Conservation (phyloP, 2,329 filamentous ascomycete genomes). For the Fonsecaea monophora region DNA sequence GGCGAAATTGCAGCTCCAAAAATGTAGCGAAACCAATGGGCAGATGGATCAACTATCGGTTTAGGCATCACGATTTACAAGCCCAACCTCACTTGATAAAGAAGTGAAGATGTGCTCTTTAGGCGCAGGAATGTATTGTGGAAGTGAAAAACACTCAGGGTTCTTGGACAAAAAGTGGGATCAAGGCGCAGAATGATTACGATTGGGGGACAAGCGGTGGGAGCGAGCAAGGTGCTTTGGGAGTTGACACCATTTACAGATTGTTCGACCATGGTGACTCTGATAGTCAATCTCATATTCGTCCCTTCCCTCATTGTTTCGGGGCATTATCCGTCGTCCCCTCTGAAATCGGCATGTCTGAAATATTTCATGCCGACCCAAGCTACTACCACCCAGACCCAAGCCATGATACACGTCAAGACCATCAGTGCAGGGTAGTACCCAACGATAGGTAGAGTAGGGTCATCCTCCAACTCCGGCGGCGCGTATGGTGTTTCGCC, state of each 20-base stretch:
- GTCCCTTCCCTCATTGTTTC: background rate
- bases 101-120: background rate
- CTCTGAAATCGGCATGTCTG: constrained; percentile 89
- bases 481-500: constrained; percentile 94
- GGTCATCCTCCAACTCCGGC: constrained; percentile 92
- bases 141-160: background rate
- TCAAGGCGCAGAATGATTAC: background rate
- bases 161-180: background rate
- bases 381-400: constrained; percentile 97
- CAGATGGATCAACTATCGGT: constrained; percentile 13
- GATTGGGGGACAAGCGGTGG: background rate
- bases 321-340: constrained; percentile 53
- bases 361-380: constrained; percentile 99
- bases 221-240: constrained; percentile 12
- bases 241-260: background rate
- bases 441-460: constrained; percentile 90
- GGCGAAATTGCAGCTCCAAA: constrained; percentile 22
- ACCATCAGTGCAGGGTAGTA: constrained; percentile 97
- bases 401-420: constrained; percentile 92
- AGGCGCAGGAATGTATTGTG: background rate
- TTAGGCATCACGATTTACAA: background rate
- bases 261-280: background rate
- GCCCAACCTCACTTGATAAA: background rate
- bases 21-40: constrained; percentile 10
- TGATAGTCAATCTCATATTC: background rate